Percentiles rank a stretch among this genome's conserved stretches.
Conservation (phyloP, 208 protist genomes). For the Acanthamoeba quina region DNA sequence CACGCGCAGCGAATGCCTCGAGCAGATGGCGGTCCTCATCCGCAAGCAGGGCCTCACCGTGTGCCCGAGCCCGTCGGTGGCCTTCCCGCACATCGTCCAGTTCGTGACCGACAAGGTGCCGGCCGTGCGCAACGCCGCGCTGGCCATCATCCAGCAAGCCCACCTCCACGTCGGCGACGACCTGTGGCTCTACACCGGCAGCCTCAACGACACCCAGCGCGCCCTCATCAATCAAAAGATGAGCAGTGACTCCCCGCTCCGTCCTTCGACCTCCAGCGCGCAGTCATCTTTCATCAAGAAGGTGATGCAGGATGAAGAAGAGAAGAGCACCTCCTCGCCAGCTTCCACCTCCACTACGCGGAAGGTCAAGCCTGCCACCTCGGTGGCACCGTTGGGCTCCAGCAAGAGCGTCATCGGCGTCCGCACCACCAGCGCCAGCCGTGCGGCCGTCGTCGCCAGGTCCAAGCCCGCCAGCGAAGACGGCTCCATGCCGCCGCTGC, state of each 20-base stretch:
- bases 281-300: background rate
- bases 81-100: slow-evolving; percentile 58
- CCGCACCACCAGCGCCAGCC: background rate
- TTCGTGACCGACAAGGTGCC: slow-evolving; percentile 76
- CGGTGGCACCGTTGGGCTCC: background rate
- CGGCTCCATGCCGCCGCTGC: background rate
- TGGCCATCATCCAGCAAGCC: slow-evolving; percentile 67
- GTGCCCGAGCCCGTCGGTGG: slow-evolving; percentile 61
- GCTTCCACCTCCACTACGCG: background rate
- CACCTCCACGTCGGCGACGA: slow-evolving; percentile 74
- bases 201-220: slow-evolving; percentile 62
- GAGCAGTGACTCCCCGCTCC: slow-evolving; percentile 21
- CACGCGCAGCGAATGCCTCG: slow-evolving; percentile 69
- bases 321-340: background rate
- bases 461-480: slow-evolving; percentile 21
- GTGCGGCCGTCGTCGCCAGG: background rate
- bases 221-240: slow-evolving; percentile 71
- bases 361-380: background rate
- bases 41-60: slow-evolving; percentile 77
- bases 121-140: slow-evolving; percentile 74
- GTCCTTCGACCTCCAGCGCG: background rate
- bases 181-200: slow-evolving; percentile 60
- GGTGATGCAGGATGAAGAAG: background rate
- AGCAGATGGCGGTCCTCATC: slow-evolving; percentile 72
- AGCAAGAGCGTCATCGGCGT: slow-evolving; percentile 5